A percentile compares a stretch with the other conserved stretches of the same genome.
Conservation (phyloP, 805 yeast genomes). For the Kuraishia ogatae region DNA sequence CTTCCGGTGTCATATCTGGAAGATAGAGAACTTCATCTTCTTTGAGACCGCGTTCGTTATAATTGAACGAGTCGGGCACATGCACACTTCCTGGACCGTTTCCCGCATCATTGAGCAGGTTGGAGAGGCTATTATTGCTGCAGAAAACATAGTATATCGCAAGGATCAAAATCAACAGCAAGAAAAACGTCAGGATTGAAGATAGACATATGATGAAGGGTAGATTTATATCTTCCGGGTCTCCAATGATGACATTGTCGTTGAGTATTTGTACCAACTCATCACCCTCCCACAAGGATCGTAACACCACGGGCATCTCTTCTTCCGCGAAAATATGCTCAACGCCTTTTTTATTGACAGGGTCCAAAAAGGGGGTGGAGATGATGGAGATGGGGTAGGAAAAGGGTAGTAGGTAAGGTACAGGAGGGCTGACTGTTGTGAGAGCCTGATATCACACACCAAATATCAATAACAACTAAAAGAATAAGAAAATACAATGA, state of each 20-base stretch:
- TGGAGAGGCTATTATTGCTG: conserved; percentile 9
- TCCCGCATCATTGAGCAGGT: conserved; percentile 2
- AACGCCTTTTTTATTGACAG: not conserved
- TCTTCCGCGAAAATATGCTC: too few relatives aligned
- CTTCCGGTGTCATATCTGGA: conserved; percentile 12
- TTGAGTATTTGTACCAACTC: not conserved
- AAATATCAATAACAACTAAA: not conserved
- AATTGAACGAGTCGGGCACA: conserved; percentile 17
- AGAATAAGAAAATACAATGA: not conserved
- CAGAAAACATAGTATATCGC: conserved; percentile 18
- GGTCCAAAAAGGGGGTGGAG: not conserved
- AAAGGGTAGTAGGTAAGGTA: not conserved
- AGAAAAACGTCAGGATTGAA: conserved; percentile 15
- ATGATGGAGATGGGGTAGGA: not conserved
- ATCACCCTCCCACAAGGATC: not conserved
- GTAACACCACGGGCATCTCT: not conserved
- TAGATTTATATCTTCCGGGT: conserved; percentile 7
- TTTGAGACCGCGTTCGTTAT: conserved; percentile 9
- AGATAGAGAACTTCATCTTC: conserved; percentile 10
- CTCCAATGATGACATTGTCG: conserved; percentile 1
- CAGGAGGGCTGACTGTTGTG: too few relatives aligned
- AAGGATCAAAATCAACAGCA: conserved; percentile 15
- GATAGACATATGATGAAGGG: conserved; percentile 13
- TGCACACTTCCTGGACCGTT: conserved; percentile 10
- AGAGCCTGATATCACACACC: not conserved